Percentiles rank a stretch among this genome's conserved stretches.
Evolutionary conservation across 352 stramenopile genomes (phyloP).

Genomic region (Globisporangium apiculatum): DNA sequence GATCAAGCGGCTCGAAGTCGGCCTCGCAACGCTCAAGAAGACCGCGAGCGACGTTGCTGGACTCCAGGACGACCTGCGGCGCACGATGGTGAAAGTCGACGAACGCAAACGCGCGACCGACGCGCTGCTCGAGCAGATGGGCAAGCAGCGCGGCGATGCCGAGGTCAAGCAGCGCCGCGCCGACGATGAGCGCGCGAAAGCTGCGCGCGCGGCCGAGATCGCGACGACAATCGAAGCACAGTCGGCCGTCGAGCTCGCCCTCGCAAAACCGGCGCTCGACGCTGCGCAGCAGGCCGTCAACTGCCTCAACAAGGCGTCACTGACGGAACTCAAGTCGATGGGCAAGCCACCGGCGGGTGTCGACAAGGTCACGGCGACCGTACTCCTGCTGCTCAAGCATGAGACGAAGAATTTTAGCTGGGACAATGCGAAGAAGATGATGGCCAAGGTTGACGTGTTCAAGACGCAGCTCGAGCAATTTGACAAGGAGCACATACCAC

Average conservation of each 20-base stretch:
- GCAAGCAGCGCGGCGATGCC: constrained; percentile 83
- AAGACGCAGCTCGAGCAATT: constrained; percentile 89
- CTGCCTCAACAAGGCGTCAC: constrained; percentile 83
- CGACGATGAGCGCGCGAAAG: constrained; percentile 74
- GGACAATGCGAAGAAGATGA: constrained; percentile 96
- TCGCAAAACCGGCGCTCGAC: constrained; percentile 79
- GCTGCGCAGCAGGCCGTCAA: constrained; percentile 84
- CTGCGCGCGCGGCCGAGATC: constrained; percentile 54
- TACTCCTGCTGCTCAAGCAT: constrained; percentile 91
- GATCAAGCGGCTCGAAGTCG: constrained; percentile 81
- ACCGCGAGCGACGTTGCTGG: constrained; percentile 70
- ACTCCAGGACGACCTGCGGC: constrained; percentile 79
- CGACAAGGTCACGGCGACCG: constrained; percentile 85
- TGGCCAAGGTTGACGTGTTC: constrained; percentile 92
- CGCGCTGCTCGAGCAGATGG: constrained; percentile 82
- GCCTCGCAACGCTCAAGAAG: constrained; percentile 78
- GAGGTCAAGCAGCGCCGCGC: constrained; percentile 82
- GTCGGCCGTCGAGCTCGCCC: constrained; percentile 58
- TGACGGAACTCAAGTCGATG: constrained; percentile 88
- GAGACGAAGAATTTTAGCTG: constrained; percentile 92
- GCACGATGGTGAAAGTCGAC: constrained; percentile 89
- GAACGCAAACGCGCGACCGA: constrained; percentile 87
- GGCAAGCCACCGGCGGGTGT: constrained; percentile 81
- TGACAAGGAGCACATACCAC: constrained; percentile 88
- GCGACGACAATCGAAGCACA: constrained; percentile 64